These are phyloP conservation scores for Candida wancherniae DNA, from an alignment of 805 yeast genomes.

Conservation along the genomic window DNA sequence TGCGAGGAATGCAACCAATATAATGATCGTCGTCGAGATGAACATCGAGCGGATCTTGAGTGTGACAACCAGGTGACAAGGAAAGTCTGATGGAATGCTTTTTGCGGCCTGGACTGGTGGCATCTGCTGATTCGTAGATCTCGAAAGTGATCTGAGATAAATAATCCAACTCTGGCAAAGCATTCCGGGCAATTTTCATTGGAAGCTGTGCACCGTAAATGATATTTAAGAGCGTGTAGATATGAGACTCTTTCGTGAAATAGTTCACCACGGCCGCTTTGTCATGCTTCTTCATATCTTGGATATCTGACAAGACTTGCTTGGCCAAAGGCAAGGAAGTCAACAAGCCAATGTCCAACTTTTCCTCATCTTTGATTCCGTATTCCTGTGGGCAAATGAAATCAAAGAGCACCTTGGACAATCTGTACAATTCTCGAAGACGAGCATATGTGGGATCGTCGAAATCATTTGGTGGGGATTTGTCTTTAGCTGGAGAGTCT, in stretches of 20 bases:
- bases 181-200: constrained; percentile 92
- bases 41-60: constrained; percentile 95
- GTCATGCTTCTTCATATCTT: constrained; percentile 70
- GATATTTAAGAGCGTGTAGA: constrained; percentile 86
- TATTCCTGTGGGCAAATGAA: constrained; percentile 98
- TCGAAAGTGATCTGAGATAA: constrained; percentile 93
- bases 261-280: constrained; percentile 83
- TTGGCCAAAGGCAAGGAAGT: constrained; percentile 92
- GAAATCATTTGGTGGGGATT: constrained; percentile 42
- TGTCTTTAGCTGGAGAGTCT: constrained; percentile 7
- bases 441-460: constrained; percentile 77
- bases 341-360: constrained; percentile 89
- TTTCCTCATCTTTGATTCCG: constrained; percentile 93
- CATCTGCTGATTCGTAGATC: constrained; percentile 76
- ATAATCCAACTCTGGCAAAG: constrained; percentile 93
- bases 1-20: constrained; percentile 91
- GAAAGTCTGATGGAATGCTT: constrained; percentile 86
- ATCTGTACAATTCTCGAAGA: constrained; percentile 79
- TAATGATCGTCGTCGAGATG: constrained; percentile 95
- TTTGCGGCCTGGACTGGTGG: constrained; percentile 55
- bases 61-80: constrained; percentile 97
- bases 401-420: constrained; percentile 91
- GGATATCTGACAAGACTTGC: constrained; percentile 77
- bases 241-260: constrained; percentile 96
- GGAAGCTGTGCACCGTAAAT: constrained; percentile 90